These are phyloP conservation scores for Corylus avellana DNA, from an alignment of 306 rosid genomes.

Conservation along the genomic window DNA sequence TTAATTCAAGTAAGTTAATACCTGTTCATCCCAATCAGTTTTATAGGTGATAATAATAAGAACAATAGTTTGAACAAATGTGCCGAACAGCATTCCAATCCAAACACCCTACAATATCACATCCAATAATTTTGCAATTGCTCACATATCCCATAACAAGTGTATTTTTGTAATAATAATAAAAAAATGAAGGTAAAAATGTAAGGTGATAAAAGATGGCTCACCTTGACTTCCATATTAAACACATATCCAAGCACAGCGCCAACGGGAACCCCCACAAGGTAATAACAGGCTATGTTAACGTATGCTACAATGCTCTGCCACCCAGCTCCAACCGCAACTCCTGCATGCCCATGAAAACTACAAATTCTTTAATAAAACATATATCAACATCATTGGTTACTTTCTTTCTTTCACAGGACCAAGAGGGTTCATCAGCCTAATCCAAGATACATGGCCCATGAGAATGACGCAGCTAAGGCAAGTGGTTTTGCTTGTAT, in stretches of 20 bases:
- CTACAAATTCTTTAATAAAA: neutral
- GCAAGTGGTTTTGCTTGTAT: no score
- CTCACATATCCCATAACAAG: no score
- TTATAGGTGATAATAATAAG: conserved; percentile 39
- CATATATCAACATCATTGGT: no score
- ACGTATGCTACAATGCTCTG: conserved; percentile 59
- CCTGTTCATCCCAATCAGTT: conserved; percentile 72
- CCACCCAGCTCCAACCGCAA: conserved; percentile 68
- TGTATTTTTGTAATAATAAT: neutral
- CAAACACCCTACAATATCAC: conserved; percentile 53
- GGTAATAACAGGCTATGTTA: conserved; percentile 55
- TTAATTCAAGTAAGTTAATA: neutral
- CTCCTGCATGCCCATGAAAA: conserved; percentile 35
- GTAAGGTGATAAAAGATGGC: neutral
- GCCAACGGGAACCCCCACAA: conserved; percentile 57
- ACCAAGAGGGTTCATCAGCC: no score
- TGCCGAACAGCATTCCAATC: conserved; percentile 68
- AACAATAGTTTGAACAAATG: conserved; percentile 52
- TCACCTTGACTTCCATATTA: conserved; percentile 44
- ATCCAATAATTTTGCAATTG: neutral
- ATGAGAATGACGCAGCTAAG: no score
- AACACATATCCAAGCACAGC: conserved; percentile 37
- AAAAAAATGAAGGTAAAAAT: no score
- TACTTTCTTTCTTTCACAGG: no score
- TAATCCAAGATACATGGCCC: no score